Evolutionary conservation across 1,284 basidiomycete genomes (phyloP).

Genomic region (Rhodotorula sp.): DNA sequence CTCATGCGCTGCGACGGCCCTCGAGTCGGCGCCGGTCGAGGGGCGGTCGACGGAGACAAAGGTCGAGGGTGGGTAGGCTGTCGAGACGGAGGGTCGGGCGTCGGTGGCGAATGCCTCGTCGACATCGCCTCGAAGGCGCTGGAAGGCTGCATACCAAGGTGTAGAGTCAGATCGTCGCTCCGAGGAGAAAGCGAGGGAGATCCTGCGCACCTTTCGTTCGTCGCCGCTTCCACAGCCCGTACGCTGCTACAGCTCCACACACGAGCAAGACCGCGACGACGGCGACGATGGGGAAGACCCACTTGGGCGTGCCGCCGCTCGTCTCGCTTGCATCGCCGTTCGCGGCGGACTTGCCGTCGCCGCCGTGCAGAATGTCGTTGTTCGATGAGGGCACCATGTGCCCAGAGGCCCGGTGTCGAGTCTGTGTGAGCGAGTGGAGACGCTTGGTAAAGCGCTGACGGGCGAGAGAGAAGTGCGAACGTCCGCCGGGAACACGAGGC

Average conservation of each 20-base stretch:
- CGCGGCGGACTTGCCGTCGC: neutral
- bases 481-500: neutral
- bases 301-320: neutral
- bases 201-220: neutral
- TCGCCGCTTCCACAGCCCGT: neutral
- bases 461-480: neutral
- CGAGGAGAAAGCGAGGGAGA: neutral
- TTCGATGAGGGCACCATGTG: neutral
- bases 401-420: neutral
- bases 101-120: neutral
- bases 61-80: neutral
- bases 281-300: neutral
- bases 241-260: neutral
- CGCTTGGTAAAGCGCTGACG: neutral
- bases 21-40: too few relatives aligned
- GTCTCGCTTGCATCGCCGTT: neutral
- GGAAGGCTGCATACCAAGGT: neutral
- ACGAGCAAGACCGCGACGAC: neutral
- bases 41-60: neutral
- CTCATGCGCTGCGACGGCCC: neutral
- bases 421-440: neutral
- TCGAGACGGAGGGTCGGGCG: neutral
- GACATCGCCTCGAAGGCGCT: neutral
- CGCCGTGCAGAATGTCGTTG: neutral
- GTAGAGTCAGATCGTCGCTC: neutral